Conservation (phyloP, 2,329 filamentous ascomycete species). For the Fusarium albosuccineum region DNA sequence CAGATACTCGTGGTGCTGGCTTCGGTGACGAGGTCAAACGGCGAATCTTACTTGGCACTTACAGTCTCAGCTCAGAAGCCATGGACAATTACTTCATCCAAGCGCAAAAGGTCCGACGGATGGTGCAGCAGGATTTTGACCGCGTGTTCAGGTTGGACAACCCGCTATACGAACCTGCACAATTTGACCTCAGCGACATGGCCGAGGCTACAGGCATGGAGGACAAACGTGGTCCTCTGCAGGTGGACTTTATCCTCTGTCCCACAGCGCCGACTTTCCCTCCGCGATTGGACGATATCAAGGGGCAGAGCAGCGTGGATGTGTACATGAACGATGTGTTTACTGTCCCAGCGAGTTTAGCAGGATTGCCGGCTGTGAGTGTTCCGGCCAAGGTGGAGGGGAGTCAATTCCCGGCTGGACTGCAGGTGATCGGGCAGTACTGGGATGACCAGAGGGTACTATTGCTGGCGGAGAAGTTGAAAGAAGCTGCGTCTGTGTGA, state of each 20-base stretch:
- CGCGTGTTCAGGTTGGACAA: constrained; percentile 78
- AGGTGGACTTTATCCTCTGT: constrained; percentile 88
- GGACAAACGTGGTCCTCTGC: constrained; percentile 68
- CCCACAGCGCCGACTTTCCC: constrained; percentile 87
- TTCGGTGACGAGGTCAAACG: constrained; percentile 90
- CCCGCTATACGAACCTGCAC: constrained; percentile 69
- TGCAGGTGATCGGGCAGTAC: constrained; percentile 86
- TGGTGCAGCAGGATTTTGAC: constrained; percentile 91
- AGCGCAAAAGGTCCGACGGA: constrained; percentile 86
- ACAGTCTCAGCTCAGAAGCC: constrained; percentile 88
- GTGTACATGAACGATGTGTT: constrained; percentile 95
- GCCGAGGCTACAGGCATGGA: constrained; percentile 64
- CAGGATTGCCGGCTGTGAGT: constrained; percentile 89
- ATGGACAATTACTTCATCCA: constrained; percentile 98
- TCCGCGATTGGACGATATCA: constrained; percentile 72
- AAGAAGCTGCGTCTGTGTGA: constrained; percentile 46
- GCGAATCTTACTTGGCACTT: constrained; percentile 89
- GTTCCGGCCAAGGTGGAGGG: constrained; percentile 68
- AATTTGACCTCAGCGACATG: constrained; percentile 73
- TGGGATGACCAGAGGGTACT: constrained; percentile 79
- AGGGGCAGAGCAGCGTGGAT: constrained; percentile 71
- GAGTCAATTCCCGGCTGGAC: constrained; percentile 60
- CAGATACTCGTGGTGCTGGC: constrained; percentile 77
- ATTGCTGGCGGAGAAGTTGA: constrained; percentile 64
- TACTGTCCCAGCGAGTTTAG: constrained; percentile 93